phyloP scores from a whole-genome alignment of 441 rosid species.

The Eutrema salsugineum region DNA sequence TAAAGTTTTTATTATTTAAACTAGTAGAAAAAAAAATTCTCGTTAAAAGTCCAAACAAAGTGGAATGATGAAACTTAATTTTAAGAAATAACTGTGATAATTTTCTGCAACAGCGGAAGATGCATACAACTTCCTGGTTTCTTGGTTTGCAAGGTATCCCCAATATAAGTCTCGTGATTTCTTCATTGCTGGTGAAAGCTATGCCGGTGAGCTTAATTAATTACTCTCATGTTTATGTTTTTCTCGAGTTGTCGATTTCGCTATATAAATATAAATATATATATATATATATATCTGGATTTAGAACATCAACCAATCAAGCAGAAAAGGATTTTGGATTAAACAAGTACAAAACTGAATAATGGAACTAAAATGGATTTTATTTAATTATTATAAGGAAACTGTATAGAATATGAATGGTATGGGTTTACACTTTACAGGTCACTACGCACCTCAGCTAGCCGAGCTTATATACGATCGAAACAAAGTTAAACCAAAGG shows the following conservation, averaged over 20 bases:
- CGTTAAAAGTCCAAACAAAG: no score
- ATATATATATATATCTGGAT: no score
- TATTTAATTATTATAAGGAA: neutral
- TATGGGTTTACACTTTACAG: conserved; percentile 31
- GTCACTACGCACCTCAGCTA: conserved; percentile 62
- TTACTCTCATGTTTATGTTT: neutral
- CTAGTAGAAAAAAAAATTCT: no score
- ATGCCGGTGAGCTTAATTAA: conserved; percentile 40
- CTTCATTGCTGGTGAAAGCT: conserved; percentile 62
- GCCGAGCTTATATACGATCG: conserved; percentile 54
- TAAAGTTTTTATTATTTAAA: no score
- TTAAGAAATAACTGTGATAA: neutral
- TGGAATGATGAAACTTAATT: neutral
- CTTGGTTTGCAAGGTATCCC: conserved; percentile 52
- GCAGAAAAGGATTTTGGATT: neutral
- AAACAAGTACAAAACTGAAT: conserved; percentile 1
- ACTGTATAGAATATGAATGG: neutral
- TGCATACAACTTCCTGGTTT: conserved; percentile 51
- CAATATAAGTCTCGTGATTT: conserved; percentile 47
- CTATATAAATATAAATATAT: no score
- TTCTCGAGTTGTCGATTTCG: neutral
- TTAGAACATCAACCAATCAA: neutral
- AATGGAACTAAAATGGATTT: neutral
- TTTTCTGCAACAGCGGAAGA: conserved; percentile 45
- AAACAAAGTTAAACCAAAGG: conserved; percentile 37